Percentiles rank a stretch among this genome's conserved stretches.
Evolutionary conservation across 1,284 basidiomycete genomes (phyloP).

Genomic region (Ustilago vetiveriae): DNA sequence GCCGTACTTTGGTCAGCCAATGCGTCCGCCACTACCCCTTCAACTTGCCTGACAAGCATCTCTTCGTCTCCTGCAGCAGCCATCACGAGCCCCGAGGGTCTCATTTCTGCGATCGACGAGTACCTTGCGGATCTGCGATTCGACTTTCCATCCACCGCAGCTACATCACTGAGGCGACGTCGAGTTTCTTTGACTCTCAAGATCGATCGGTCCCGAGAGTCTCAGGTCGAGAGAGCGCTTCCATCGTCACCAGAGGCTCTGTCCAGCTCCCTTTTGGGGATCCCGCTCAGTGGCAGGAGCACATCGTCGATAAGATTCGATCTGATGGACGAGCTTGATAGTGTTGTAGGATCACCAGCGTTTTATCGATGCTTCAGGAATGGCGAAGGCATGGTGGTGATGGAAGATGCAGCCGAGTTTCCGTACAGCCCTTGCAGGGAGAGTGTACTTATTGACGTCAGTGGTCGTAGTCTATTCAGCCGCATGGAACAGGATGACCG

Average conservation of each 20-base stretch:
- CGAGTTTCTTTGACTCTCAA: conserved; percentile 4
- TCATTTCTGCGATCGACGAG: conserved; percentile 41
- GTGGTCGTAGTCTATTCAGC: not conserved
- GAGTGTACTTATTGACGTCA: conserved; percentile 1
- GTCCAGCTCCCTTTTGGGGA: not conserved
- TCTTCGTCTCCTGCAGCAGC: not conserved
- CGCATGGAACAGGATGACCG: not conserved
- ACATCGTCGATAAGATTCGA: too few species aligned
- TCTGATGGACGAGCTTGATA: not conserved
- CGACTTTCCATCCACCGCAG: not conserved
- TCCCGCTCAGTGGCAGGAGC: not conserved
- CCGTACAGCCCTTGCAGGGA: conserved; percentile 36
- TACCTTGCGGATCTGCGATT: conserved; percentile 25
- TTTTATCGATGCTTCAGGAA: conserved; percentile 14
- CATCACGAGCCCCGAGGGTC: conserved; percentile 3
- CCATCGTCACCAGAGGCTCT: conserved; percentile 4
- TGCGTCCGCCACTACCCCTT: not conserved
- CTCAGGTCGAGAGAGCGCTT: conserved; percentile 2
- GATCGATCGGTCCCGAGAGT: not conserved
- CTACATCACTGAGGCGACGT: not conserved
- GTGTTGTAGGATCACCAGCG: conserved; percentile 7
- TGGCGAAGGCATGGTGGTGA: not conserved
- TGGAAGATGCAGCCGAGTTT: conserved; percentile 29
- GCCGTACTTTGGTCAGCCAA: conserved; percentile 4
- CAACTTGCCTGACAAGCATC: not conserved